Percentiles rank a stretch among this genome's conserved stretches.
Conservation (phyloP, 225 moss, liverwort and hornwort genomes). For the Anthoceros angustus region DNA sequence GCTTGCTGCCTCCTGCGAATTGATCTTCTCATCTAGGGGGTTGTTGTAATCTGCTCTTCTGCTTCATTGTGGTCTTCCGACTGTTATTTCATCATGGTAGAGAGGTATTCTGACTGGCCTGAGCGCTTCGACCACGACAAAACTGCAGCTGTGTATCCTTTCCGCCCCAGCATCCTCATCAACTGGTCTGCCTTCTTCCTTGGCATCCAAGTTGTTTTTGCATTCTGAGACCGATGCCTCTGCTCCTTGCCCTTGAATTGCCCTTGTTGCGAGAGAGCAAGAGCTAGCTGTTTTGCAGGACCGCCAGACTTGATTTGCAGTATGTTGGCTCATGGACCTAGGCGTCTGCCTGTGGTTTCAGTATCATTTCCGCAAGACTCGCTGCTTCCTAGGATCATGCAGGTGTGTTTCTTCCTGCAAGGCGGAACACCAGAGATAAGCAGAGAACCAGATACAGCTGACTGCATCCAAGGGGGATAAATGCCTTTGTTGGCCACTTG, state of each 20-base stretch:
- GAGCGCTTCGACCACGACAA: conserved; percentile 1
- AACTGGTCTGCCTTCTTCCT: background rate
- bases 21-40: conserved; percentile 3
- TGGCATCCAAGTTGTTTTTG: background rate
- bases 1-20: background rate
- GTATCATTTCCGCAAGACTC: no score
- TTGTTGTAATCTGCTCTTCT: conserved; percentile 2
- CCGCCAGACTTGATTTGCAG: no score
- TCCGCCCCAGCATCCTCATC: background rate
- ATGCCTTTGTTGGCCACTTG: no score
- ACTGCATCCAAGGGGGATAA: no score
- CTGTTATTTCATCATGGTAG: background rate
- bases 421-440: no score
- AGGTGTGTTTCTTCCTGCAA: no score
- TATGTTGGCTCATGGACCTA: no score
- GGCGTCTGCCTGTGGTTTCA: no score
- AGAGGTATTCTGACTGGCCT: background rate
- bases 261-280: background rate
- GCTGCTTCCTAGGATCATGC: no score
- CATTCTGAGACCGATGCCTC: background rate
- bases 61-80: conserved; percentile 2
- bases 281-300: background rate
- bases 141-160: conserved; percentile 5
- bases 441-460: no score
- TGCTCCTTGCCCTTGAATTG: background rate